Evolutionary conservation across 805 yeast species (phyloP), one percentile per base, ranked within the genome.

Genomic region (Cyberlindnera maritima): DNA sequence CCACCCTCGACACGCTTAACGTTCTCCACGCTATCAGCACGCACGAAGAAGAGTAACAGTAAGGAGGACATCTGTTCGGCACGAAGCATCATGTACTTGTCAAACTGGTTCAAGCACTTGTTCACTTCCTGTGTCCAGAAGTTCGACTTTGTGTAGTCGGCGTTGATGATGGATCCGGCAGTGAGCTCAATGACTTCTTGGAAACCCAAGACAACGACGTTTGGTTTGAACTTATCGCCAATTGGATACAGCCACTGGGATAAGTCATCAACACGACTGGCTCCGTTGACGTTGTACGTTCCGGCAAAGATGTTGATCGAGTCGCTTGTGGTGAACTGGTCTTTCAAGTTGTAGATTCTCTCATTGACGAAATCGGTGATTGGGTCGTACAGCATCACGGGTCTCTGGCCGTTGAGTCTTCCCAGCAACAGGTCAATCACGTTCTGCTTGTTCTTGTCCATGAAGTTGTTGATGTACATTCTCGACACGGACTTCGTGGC

Each of bases 401-500:
- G 41, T 19, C n/a, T 29, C 50, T 90, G 92, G 37, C 81, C 80
- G 14, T 85, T 84, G 39, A 85, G 76, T 50, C 89, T 78, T 2
- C 99, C 99, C 29, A 94, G 73, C 13, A 42, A 13, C 14, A 36
- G 17, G 20, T 42, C 46, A 31, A 42, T 42, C 2, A 90, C 86
- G n/a, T 81, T 79, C 62, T 94, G 99, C 52, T 90, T 87, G 36
- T 82, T 83, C 57, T 87, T 87, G 67, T 94, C 99, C 59, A 89
- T 91, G 67, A 94, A 94, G 53, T 95, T 92, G 68, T 94, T 94
- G 63, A 94, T 92, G 64, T 94, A 94, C 80, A 94, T 82, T 66
- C 99, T 76, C 36, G 96, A 84, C 9, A 94, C 96, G 0, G 97
- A 88, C 66, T 94, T 94, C 1, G 98, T 90, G 4, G 95, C 97